phyloP scores from a whole-genome alignment of 2,329 filamentous ascomycete species.

The Colletotrichum sp. region DNA sequence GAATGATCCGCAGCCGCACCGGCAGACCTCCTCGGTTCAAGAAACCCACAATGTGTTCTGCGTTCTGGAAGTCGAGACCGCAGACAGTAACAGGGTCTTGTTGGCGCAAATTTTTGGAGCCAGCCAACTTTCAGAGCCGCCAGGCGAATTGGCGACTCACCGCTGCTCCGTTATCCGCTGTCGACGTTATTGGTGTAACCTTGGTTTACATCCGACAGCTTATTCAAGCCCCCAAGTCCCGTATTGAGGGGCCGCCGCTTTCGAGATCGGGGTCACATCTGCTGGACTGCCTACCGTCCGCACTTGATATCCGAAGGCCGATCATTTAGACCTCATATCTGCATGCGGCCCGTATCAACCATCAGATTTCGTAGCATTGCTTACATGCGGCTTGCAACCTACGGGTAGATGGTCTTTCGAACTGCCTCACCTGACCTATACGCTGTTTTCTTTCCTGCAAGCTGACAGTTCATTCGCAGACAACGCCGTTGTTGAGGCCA shows the following conservation, averaged over 20 bases:
- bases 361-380: neutral
- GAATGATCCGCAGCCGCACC: neutral
- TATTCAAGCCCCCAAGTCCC: neutral
- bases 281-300: neutral
- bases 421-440: neutral
- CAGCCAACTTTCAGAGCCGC: neutral
- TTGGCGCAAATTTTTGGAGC: neutral
- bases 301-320: neutral
- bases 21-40: neutral
- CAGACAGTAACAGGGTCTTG: neutral
- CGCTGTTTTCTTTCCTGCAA: neutral
- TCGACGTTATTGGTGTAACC: neutral
- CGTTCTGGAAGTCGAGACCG: neutral
- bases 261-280: neutral
- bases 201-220: neutral
- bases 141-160: neutral
- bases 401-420: neutral
- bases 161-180: neutral
- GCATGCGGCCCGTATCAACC: neutral
- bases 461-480: neutral
- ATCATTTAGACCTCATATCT: neutral
- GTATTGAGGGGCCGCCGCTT: neutral
- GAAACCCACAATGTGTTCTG: neutral
- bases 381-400: neutral
- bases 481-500: neutral